Evolutionary conservation across 2,329 filamentous ascomycete species (phyloP), one percentile per base, ranked within the genome.

Genomic region (Allantophomopsis lycopodina): DNA sequence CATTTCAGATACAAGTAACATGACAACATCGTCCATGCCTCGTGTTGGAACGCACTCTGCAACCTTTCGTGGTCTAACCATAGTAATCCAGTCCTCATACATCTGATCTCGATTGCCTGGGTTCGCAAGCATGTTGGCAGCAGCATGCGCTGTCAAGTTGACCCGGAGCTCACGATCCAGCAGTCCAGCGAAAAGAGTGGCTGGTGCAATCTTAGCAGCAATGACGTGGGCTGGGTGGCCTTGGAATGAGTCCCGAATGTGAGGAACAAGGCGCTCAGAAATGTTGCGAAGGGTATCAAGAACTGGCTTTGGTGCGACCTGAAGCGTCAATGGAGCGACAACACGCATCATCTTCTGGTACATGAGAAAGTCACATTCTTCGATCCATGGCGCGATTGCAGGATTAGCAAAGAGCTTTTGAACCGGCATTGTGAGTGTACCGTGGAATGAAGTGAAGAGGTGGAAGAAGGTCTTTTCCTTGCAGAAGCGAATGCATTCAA

Each of bases 301-400:
- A 6, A 96, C 88, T 3, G 80, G 73, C 42, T 88, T 84, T 1
- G 91, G 91, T 4, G 94, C 81, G 12, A 94, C 88, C 57, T 96
- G 88, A 7, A 95, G 70, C 4, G 86, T 91, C 32, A 96, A 68
- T n/a, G 80, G 78, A 1, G 84, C 83, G 32, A 96, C 77, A 44
- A 95, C 93, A 40, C 81, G 79, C 63, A 95, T 87, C 83, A 96
- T 94, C 49, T 88, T 87, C 58, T 96, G 87, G 56, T 98, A 98
- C 63, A 95, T 83, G 28, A 89, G 71, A 62, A 91, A 93, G 58
- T 98, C 91, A 56, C 86, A 94, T 57, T 94, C 83, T 55, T 91
- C 84, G 44, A 98, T 93, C 91, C 91, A 98, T 1, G 82, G 73
- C 2, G 87, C 85, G 40, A 96, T 66, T 40, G 78, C 79, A 2